Evolutionary conservation across 768 basidiomycete species (phyloP).

Genomic region (Roridomyces roridus): DNA sequence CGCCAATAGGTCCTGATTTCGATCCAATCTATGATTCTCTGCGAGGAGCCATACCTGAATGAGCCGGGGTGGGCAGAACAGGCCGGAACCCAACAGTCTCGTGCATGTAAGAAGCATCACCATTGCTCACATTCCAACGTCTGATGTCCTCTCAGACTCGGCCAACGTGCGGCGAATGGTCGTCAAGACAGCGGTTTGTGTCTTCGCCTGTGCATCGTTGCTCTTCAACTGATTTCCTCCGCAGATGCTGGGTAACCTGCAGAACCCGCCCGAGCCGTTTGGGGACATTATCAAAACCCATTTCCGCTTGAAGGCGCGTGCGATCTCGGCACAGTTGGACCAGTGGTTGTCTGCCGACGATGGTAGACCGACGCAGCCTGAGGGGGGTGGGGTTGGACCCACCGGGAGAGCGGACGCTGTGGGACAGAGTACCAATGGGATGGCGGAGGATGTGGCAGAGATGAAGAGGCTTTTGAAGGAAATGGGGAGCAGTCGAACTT

Average conservation of each 20-base stretch:
- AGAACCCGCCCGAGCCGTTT: constrained; percentile 85
- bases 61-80: constrained; percentile 88
- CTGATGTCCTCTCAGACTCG: constrained; percentile 61
- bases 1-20: constrained; percentile 87
- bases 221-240: constrained; percentile 2
- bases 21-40: constrained; percentile 96
- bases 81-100: constrained; percentile 76
- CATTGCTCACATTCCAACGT: background rate
- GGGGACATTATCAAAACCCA: constrained; percentile 88
- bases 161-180: constrained; percentile 95
- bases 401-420: constrained; percentile 38
- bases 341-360: constrained; percentile 82
- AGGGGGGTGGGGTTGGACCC: constrained; percentile 58
- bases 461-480: constrained; percentile 64
- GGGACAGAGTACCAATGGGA: constrained; percentile 59
- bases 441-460: constrained; percentile 76
- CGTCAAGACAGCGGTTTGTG: constrained; percentile 79
- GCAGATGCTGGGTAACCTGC: constrained; percentile 86
- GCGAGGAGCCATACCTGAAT: constrained; percentile 92
- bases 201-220: constrained; percentile 1
- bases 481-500: constrained; percentile 34
- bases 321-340: constrained; percentile 76
- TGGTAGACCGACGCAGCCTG: constrained; percentile 59
- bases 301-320: constrained; percentile 82
- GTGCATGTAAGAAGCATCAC: constrained; percentile 62